Percentiles rank a stretch among this genome's conserved stretches.
Evolutionary conservation across 768 basidiomycete species (phyloP).

Genomic region (Phaeotremella skinneri): DNA sequence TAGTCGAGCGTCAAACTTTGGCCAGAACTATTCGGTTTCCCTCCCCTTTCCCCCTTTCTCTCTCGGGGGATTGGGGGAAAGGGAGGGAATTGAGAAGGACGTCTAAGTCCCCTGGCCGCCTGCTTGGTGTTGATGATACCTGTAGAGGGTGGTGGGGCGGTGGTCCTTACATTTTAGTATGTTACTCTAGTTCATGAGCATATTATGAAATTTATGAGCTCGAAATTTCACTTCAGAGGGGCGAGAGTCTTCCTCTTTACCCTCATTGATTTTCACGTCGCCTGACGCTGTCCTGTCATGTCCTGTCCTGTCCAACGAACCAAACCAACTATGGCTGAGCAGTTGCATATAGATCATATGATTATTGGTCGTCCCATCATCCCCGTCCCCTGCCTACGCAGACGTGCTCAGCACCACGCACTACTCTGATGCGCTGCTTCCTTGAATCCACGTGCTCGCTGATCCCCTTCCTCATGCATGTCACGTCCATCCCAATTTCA

Average conservation of each 20-base stretch:
- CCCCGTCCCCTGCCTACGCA: neutral
- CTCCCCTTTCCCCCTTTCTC: too few species aligned
- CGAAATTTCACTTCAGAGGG: too few species aligned
- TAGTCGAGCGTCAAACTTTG: slow-evolving; percentile 42
- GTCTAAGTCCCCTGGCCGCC: slow-evolving; percentile 34
- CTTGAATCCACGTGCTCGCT: neutral
- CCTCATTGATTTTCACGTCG: neutral
- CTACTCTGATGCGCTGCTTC: neutral
- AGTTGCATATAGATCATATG: neutral
- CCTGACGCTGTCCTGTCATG: neutral
- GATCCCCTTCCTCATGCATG: neutral
- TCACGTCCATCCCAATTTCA: neutral
- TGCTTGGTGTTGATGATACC: neutral
- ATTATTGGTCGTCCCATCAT: neutral
- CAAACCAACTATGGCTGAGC: too few species aligned
- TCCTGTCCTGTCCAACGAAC: too few species aligned
- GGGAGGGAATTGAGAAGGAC: too few species aligned
- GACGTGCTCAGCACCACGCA: neutral
- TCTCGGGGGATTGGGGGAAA: too few species aligned
- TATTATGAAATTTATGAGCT: too few species aligned
- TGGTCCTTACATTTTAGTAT: slow-evolving; percentile 18
- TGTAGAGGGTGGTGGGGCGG: slow-evolving; percentile 16
- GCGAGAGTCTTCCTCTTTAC: neutral
- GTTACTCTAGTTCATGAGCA: neutral
- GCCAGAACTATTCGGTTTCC: slow-evolving; percentile 14